Evolutionary conservation across 108 stramenopile genomes (phyloP), one percentile per base, ranked within the genome.

Genomic region (Cyclotella kingstonii): DNA sequence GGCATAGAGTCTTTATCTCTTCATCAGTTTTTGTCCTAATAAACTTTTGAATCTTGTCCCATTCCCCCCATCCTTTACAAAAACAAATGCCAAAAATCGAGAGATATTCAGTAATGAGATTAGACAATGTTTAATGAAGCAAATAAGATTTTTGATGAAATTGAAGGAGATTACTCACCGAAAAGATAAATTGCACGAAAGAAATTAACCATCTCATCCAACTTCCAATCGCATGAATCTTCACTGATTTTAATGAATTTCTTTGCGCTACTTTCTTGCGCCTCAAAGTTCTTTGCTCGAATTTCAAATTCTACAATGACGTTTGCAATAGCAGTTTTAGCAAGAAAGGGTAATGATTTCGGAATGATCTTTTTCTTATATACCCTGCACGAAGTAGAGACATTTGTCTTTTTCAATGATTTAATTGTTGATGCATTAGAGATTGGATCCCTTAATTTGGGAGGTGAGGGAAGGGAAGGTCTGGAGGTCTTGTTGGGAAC

Each of bases 191-290:
- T 31, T 21, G 59, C 68, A 45, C 68, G 40, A 29, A 61, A 60
- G 40, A 70, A 70, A 58, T 61, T 70, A 26, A 70, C 53, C 28
- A 70, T 54, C 41, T 70, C 68, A 0, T 60, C 53, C 30, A 41
- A 33, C 19, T 55, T 52, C 68, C 68, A 70, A 45, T 60, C 57
- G 33, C 18, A 4, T 1, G 23, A 2, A 25, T 4, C 10, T 11
- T 49, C 30, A 31, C 7, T 5, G 41, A 22, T 12, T 45, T 41
- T 15, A 54, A 22, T 18, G 15, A 2, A 0, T 14, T 4, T 33
- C 26, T 48, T 66, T 48, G 28, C 21, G n/a, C n/a, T n/a, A n/a
- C n/a, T n/a, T 26, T 42, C 41, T 41, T 18, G 27, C 23, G 41
- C 39, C 17, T 36, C 55, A 8, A 56, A 35, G 41, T 56, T 66